Percentiles rank a stretch among this genome's conserved stretches.
These are phyloP conservation scores for Tritrichomonas foetus DNA, from an alignment of 208 protist genomes.

Conservation along the genomic window DNA sequence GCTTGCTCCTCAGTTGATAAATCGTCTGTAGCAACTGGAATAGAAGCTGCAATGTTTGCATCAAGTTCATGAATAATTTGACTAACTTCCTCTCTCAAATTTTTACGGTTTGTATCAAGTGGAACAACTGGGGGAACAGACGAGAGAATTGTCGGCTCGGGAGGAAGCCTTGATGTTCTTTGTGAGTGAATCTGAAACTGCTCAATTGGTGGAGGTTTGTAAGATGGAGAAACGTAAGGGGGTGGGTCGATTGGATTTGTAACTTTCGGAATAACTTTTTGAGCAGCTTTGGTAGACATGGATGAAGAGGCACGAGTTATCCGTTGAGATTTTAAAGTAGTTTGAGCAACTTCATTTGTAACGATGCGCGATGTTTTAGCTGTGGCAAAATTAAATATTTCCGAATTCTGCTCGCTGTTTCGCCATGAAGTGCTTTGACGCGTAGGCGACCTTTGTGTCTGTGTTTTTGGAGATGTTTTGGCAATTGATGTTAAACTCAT, in stretches of 20 bases:
- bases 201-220: not conserved
- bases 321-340: too few relatives aligned
- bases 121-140: too few relatives aligned
- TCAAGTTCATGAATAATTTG: not conserved
- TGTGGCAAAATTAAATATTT: not conserved
- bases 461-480: too few relatives aligned
- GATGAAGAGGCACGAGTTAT: too few relatives aligned
- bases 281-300: too few relatives aligned
- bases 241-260: not conserved
- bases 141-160: not conserved
- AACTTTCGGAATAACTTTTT: too few relatives aligned
- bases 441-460: not conserved
- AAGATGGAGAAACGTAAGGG: not conserved
- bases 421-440: not conserved
- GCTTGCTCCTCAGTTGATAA: not conserved
- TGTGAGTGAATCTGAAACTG: not conserved
- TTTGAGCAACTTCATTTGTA: too few relatives aligned
- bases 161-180: not conserved
- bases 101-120: not conserved
- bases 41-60: too few relatives aligned
- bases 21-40: too few relatives aligned
- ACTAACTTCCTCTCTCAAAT: not conserved
- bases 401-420: not conserved
- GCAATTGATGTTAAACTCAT: not conserved
- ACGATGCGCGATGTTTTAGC: too few relatives aligned